Evolutionary conservation across 2,329 filamentous ascomycete genomes (phyloP), one percentile per base, ranked within the genome.

Genomic region (Nothomitra cinnamomea): DNA sequence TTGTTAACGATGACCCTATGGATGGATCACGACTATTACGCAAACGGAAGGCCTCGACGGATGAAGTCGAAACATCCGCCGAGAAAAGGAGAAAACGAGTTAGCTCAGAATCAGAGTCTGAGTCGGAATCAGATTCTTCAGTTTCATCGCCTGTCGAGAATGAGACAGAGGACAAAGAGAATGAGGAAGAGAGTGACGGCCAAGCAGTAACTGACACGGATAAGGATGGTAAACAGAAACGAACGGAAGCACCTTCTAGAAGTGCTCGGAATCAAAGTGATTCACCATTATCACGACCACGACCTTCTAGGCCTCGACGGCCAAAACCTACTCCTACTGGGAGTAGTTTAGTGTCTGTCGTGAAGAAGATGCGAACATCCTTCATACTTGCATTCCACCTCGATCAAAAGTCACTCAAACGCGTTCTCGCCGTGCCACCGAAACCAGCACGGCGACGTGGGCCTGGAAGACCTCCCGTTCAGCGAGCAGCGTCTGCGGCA

Each of bases 31-130:
- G 87, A 53, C 78, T 85, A 32, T 70, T 94, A 56, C 78, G 89
- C 56, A 94, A 94, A 68, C 80, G 89, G 53, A 94, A 90, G 66
- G 82, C 86, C 17, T 87, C 86, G 1, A 83, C 85, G 2, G 72
- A 77, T 12, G 77, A 79, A 55, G 72, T 61, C 13, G 80, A 83
- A 50, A 71, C 68, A 51, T 62, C 58, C 72, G 86, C 57, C 74
- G 83, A 59, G 58, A 61, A 69, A 53, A 63, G 62, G 43, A 65
- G 67, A 24, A 68, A 65, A 54, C 45, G 54, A 43, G 53, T 53
- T 58, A 10, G 65, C 62, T 21, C 63, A 69, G 51, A 73, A 71
- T 60, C 69, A 69, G 54, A 65, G 67, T 52, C 63, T 74, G 36
- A 74, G 76, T 56, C 82, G 78, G 79, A 35, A 67, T 73, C 45